Evolutionary conservation across 148 eudicot species (phyloP).

Genomic region (Linanthus parryae): DNA sequence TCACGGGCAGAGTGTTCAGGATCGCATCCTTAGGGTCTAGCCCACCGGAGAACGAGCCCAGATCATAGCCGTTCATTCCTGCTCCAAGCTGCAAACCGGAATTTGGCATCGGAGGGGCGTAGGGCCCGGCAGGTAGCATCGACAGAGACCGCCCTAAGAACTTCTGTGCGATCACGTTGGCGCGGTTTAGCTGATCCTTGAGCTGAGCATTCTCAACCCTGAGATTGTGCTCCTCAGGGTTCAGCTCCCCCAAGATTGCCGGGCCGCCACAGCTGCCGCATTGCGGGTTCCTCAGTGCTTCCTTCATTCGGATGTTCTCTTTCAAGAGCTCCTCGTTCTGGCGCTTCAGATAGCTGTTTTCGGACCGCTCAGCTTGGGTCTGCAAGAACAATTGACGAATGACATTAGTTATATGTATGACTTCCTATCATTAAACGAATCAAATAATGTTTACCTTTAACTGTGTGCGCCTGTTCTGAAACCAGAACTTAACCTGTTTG

Average conservation of each 20-base stretch:
- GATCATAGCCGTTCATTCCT: constrained; percentile 37
- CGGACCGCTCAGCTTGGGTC: constrained; percentile 62
- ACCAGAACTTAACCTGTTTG: constrained; percentile 89
- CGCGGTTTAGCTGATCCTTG: constrained; percentile 50
- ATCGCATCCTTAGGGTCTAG: constrained; percentile 33
- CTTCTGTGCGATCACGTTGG: constrained; percentile 36
- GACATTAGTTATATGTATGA: not conserved
- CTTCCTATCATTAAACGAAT: not conserved
- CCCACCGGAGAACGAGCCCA: constrained; percentile 32
- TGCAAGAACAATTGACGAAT: constrained; percentile 17
- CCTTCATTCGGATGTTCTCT: constrained; percentile 58
- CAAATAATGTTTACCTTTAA: constrained; percentile 51
- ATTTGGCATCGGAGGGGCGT: constrained; percentile 16
- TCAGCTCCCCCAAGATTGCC: constrained; percentile 33
- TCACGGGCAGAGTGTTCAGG: constrained; percentile 11
- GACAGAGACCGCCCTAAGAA: constrained; percentile 43
- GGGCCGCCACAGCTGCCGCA: constrained; percentile 60
- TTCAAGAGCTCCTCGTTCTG: constrained; percentile 50
- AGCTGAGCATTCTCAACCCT: constrained; percentile 56
- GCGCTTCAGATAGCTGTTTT: constrained; percentile 48
- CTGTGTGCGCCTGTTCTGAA: constrained; percentile 83
- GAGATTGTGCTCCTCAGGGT: constrained; percentile 39
- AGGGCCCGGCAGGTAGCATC: constrained; percentile 17
- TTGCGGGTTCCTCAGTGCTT: constrained; percentile 44
- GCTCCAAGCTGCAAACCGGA: constrained; percentile 43